Evolutionary conservation across 352 stramenopile genomes (phyloP).

Genomic region (Thalassiosira mediterranea): DNA sequence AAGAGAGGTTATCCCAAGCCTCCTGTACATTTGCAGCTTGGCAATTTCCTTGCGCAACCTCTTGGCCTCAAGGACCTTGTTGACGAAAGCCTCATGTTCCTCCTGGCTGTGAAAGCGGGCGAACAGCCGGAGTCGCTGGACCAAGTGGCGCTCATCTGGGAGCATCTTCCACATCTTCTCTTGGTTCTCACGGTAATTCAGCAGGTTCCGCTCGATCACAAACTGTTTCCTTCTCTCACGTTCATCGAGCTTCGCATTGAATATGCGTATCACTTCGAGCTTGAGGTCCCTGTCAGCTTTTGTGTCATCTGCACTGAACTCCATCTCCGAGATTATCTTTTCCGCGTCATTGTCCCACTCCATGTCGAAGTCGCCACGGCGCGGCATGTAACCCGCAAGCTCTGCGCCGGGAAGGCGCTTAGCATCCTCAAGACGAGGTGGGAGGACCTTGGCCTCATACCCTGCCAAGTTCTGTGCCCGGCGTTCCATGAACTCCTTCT

Average conservation of each 20-base stretch:
- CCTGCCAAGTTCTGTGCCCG: constrained; percentile 51
- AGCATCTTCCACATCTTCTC: constrained; percentile 89
- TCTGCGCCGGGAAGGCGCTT: constrained; percentile 69
- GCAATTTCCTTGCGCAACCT: constrained; percentile 94
- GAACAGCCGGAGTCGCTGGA: constrained; percentile 93
- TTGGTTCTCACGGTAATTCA: constrained; percentile 93
- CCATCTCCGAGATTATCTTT: constrained; percentile 94
- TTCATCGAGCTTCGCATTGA: constrained; percentile 95
- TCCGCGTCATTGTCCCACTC: constrained; percentile 98
- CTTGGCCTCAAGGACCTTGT: constrained; percentile 90
- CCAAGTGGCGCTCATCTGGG: constrained; percentile 92
- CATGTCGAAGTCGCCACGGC: constrained; percentile 96
- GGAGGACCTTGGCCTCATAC: constrained; percentile 71
- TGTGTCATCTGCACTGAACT: constrained; percentile 89
- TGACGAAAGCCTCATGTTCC: constrained; percentile 93
- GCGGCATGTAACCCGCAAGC: constrained; percentile 94
- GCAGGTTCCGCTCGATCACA: constrained; percentile 65
- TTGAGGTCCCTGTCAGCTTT: constrained; percentile 91
- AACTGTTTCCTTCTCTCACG: constrained; percentile 87
- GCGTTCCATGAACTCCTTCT: constrained; percentile 70
- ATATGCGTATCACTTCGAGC: constrained; percentile 94
- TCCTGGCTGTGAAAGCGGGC: constrained; percentile 92
- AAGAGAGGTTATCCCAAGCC: constrained; percentile 92
- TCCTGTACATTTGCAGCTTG: constrained; percentile 94
- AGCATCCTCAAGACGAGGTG: constrained; percentile 70